A percentile compares a stretch with the other conserved stretches of the same genome.
These are phyloP conservation scores for Penicillium sumatraense DNA, from an alignment of 2,329 filamentous ascomycete species.

Conservation along the genomic window DNA sequence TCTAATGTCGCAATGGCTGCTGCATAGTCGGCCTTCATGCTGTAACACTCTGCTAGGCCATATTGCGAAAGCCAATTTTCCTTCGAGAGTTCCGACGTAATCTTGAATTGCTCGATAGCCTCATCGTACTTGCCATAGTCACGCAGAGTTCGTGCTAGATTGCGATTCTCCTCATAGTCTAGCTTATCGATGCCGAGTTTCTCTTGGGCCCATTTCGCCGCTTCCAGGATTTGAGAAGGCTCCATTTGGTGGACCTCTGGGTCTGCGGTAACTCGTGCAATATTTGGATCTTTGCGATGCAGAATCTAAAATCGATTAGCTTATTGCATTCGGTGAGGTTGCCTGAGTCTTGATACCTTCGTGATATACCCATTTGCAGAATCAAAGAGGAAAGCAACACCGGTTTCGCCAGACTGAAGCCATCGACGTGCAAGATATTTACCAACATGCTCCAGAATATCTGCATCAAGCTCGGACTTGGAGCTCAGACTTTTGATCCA, in stretches of 20 bases:
- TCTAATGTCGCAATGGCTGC: constrained; percentile 8
- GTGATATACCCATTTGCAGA: constrained; percentile 9
- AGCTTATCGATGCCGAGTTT: constrained; percentile 12
- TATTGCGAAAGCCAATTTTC: constrained; percentile 25
- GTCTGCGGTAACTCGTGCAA: neutral
- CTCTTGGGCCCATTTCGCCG: constrained; percentile 18
- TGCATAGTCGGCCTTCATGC: constrained; percentile 7
- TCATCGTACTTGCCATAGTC: constrained; percentile 15
- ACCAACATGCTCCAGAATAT: constrained; percentile 27
- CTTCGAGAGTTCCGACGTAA: constrained; percentile 13
- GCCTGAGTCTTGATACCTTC: constrained; percentile 7
- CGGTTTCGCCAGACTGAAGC: constrained; percentile 11
- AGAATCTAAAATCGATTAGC: neutral
- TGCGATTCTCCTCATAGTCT: constrained; percentile 20
- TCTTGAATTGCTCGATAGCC: constrained; percentile 22
- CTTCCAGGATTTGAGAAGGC: constrained; percentile 11
- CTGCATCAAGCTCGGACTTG: constrained; percentile 28
- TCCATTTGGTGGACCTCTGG: neutral
- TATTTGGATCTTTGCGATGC: neutral
- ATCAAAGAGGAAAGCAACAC: constrained; percentile 3
- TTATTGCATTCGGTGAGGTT: neutral
- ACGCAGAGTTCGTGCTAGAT: constrained; percentile 17
- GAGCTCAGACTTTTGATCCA: constrained; percentile 33
- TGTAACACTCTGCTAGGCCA: constrained; percentile 21
- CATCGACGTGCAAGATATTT: constrained; percentile 24